Conservation (phyloP, 768 basidiomycete species). For the Amanita polypyramis region DNA sequence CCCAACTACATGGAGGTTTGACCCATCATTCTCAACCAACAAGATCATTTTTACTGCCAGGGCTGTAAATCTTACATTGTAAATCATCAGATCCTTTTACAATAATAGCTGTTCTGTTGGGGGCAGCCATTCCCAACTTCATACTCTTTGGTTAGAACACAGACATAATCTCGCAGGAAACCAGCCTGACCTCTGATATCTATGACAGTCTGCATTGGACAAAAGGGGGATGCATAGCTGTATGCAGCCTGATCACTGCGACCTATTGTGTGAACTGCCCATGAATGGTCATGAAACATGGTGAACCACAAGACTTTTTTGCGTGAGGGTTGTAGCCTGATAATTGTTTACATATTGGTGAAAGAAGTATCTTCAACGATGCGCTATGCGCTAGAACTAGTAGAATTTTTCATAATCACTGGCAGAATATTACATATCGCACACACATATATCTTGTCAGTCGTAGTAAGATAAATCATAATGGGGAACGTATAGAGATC, state of each 20-base stretch:
- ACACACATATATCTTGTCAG: neutral
- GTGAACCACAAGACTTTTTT: conserved; percentile 24
- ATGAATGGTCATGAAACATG: too few relatives aligned
- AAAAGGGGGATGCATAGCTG: too few relatives aligned
- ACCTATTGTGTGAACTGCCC: too few relatives aligned
- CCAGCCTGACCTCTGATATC: too few relatives aligned
- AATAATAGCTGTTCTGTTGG: too few relatives aligned
- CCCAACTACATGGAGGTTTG: conserved; percentile 7
- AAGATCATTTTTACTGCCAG: conserved; percentile 10
- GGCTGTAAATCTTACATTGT: conserved; percentile 6
- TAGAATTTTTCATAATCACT: neutral
- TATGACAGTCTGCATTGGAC: too few relatives aligned
- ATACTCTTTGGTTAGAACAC: too few relatives aligned
- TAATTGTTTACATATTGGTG: neutral
- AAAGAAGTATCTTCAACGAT: neutral
- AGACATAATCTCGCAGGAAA: too few relatives aligned
- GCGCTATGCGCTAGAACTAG: neutral
- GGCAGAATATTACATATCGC: neutral
- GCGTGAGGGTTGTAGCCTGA: neutral
- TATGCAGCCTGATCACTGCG: too few relatives aligned
- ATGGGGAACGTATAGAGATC: neutral
- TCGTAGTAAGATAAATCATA: neutral
- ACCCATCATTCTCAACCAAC: conserved; percentile 9
- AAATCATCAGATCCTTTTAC: neutral
- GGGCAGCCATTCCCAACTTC: too few relatives aligned